Evolutionary conservation across 441 rosid species (phyloP).

Genomic region (Cnidoscolus chayamansa): DNA sequence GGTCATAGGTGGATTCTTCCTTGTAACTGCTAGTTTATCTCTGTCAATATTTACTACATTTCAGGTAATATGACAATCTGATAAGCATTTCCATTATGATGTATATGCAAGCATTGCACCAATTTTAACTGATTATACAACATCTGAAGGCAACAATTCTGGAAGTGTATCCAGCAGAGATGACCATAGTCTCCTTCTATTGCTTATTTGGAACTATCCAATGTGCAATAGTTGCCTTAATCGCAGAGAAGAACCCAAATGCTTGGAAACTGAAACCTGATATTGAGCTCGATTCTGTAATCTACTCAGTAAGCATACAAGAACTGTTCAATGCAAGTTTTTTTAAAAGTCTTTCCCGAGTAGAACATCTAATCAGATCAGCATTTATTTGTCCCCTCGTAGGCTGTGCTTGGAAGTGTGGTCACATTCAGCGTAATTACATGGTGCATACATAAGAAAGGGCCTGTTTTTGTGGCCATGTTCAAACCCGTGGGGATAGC

Average conservation of each 20-base stretch:
- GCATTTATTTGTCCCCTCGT: background rate
- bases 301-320: constrained; percentile 38
- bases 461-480: constrained; percentile 58
- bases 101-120: background rate
- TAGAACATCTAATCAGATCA: background rate
- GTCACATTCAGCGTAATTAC: constrained; percentile 28
- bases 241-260: constrained; percentile 40
- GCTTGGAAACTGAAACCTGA: constrained; percentile 43
- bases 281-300: constrained; percentile 37
- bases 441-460: constrained; percentile 49
- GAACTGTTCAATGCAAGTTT: background rate
- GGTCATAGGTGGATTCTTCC: constrained; percentile 44
- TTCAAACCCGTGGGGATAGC: constrained; percentile 53
- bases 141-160: constrained; percentile 45
- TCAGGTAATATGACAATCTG: constrained; percentile 29
- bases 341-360: background rate
- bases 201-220: constrained; percentile 50
- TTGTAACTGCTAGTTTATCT: constrained; percentile 33
- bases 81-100: background rate
- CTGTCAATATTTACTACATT: constrained; percentile 28
- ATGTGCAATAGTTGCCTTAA: constrained; percentile 35
- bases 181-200: constrained; percentile 40
- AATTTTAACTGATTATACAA: background rate
- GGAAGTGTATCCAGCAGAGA: constrained; percentile 41
- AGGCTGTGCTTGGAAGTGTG: constrained; percentile 48